Evolutionary conservation across 148 eudicot genomes (phyloP).

Genomic region (Rhododendron ovatum): DNA sequence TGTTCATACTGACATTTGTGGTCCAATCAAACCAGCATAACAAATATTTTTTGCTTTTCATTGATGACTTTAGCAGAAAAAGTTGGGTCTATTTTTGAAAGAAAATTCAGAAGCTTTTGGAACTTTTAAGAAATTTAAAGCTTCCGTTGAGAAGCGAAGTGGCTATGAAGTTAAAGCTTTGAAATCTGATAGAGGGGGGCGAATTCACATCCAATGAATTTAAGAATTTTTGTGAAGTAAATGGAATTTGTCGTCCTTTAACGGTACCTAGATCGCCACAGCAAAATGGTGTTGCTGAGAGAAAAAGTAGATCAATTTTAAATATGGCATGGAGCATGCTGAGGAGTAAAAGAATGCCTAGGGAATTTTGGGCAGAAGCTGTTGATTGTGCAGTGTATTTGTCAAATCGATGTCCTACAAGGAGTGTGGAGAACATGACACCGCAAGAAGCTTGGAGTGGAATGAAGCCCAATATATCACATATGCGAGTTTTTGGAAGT

Average conservation of each 20-base stretch:
- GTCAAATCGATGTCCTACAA: not conserved
- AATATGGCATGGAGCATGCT: not conserved
- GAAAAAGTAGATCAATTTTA: not conserved
- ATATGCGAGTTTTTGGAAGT: not conserved
- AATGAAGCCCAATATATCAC: not conserved
- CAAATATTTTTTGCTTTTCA: too few relatives aligned
- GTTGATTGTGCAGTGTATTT: not conserved
- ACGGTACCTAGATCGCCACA: not conserved
- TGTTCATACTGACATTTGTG: too few relatives aligned
- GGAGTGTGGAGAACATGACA: not conserved
- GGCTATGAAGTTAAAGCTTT: not conserved
- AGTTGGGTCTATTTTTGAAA: too few relatives aligned
- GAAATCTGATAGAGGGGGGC: not conserved
- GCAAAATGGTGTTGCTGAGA: not conserved
- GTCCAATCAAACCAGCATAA: too few relatives aligned
- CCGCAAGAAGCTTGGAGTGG: not conserved
- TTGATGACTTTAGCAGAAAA: too few relatives aligned
- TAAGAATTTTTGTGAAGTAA: not conserved
- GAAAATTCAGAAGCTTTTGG: too few relatives aligned
- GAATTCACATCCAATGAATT: not conserved
- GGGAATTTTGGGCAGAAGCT: not conserved
- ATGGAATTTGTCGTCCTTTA: not conserved
- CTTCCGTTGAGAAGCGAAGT: too few relatives aligned
- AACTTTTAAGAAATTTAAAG: too few relatives aligned
- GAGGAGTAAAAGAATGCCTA: not conserved